phyloP scores from a whole-genome alignment of 495 filamentous ascomycete species.

The Neurospora sp. region DNA sequence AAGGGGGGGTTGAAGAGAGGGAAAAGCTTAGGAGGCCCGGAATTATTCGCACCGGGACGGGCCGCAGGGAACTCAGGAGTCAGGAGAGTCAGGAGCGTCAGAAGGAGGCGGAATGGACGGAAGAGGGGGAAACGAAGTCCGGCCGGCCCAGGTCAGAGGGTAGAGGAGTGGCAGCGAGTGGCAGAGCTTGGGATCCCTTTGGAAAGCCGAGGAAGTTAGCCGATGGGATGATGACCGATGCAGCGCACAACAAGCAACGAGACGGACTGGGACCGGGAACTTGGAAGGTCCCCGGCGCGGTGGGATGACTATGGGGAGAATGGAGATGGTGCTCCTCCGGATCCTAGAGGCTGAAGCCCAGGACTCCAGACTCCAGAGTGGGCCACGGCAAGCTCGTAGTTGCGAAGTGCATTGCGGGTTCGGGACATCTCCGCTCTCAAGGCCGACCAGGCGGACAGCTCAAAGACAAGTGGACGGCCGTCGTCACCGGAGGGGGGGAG shows the following conservation, averaged over 20 bases:
- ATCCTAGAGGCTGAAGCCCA: neutral
- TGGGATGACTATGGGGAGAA: neutral
- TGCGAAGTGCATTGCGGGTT: neutral
- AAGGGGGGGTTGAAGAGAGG: conserved; percentile 4
- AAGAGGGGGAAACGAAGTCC: neutral
- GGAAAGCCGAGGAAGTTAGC: conserved; percentile 3
- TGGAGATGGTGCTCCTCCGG: neutral
- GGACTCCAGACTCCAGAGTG: neutral
- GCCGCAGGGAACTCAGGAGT: neutral
- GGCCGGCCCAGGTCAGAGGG: neutral
- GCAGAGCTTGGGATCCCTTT: neutral
- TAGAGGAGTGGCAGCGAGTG: neutral
- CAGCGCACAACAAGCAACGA: neutral
- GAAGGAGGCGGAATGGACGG: neutral
- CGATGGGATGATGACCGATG: neutral
- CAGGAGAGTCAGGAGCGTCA: neutral
- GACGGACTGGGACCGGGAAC: neutral
- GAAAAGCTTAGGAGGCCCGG: neutral
- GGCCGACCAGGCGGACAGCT: neutral
- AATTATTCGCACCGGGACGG: conserved; percentile 15
- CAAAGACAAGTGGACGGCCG: neutral
- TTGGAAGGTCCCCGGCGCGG: neutral
- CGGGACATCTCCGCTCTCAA: neutral
- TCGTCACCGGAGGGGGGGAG: neutral
- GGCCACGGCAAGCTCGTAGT: neutral